These are phyloP conservation scores for Lactifluus volemus DNA, from an alignment of 768 basidiomycete species.

Conservation along the genomic window DNA sequence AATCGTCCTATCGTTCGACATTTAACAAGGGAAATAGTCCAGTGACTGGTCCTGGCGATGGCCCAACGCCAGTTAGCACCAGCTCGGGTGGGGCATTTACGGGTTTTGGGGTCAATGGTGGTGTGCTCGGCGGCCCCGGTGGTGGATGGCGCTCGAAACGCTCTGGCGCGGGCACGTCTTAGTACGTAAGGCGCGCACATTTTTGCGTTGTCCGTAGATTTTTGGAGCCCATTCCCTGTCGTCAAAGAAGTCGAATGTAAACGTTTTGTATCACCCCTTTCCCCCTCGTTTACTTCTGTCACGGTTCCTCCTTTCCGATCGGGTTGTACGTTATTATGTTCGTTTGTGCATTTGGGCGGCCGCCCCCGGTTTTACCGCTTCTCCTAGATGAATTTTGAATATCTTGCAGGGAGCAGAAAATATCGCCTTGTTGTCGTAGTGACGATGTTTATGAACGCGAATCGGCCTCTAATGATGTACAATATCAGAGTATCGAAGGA, in stretches of 20 bases:
- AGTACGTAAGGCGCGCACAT: not conserved
- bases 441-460: too few relatives aligned
- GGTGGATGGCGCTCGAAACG: conserved; percentile 9
- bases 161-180: not conserved
- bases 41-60: conserved; percentile 23
- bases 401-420: too few relatives aligned
- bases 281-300: too few relatives aligned
- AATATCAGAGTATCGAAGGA: too few relatives aligned
- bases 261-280: not conserved
- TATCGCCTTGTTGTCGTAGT: too few relatives aligned
- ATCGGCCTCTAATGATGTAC: too few relatives aligned
- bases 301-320: too few relatives aligned
- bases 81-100: conserved; percentile 38
- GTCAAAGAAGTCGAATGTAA: conserved; percentile 5
- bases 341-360: too few relatives aligned
- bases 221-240: not conserved
- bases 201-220: not conserved
- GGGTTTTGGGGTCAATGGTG: conserved; percentile 30
- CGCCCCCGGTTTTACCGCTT: too few relatives aligned
- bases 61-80: conserved; percentile 21
- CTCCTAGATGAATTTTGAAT: too few relatives aligned
- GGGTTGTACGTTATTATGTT: too few relatives aligned
- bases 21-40: conserved; percentile 40
- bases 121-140: conserved; percentile 22
- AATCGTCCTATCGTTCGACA: conserved; percentile 55